Percentiles rank a stretch among this genome's conserved stretches.
Conservation (phyloP, 768 basidiomycete genomes). For the Cystobasidium ongulense region DNA sequence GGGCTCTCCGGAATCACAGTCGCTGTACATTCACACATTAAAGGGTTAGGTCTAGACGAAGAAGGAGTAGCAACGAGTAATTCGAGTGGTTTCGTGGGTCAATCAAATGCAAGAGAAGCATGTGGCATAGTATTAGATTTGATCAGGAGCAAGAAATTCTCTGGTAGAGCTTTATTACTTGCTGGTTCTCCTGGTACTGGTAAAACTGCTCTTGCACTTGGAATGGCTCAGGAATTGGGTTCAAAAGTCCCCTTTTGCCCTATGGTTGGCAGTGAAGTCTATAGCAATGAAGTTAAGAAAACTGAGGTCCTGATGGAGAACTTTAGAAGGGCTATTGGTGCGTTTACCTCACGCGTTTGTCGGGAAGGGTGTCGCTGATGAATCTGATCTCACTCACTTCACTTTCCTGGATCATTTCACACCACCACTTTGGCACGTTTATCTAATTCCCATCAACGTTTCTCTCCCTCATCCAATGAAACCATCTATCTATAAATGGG, state of each 20-base stretch:
- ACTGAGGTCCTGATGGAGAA: conserved; percentile 93
- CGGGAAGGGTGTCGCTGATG: not conserved
- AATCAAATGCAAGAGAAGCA: conserved; percentile 82
- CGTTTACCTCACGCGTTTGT: conserved; percentile 46
- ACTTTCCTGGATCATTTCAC: too few species aligned
- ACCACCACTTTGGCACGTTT: not conserved
- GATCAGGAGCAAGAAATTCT: conserved; percentile 83
- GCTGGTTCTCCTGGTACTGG: conserved; percentile 96
- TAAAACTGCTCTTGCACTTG: conserved; percentile 94
- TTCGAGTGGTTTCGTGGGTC: conserved; percentile 81
- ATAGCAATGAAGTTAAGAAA: conserved; percentile 95
- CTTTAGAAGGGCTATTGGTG: conserved; percentile 91
- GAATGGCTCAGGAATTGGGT: conserved; percentile 87
- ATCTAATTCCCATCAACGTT: too few species aligned
- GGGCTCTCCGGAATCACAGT: not conserved
- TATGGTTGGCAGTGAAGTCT: conserved; percentile 97
- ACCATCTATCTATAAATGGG: too few species aligned
- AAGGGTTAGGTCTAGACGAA: conserved; percentile 77
- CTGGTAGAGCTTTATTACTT: conserved; percentile 80
- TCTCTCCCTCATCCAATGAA: too few species aligned
- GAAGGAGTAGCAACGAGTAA: conserved; percentile 70
- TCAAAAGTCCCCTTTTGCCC: conserved; percentile 94
- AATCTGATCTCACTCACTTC: too few species aligned
- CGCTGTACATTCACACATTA: conserved; percentile 91
- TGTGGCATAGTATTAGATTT: conserved; percentile 85